A percentile compares a stretch with the other conserved stretches of the same genome.
Evolutionary conservation across 345 rosid species (phyloP).

Genomic region (Rubroshorea leprosula): DNA sequence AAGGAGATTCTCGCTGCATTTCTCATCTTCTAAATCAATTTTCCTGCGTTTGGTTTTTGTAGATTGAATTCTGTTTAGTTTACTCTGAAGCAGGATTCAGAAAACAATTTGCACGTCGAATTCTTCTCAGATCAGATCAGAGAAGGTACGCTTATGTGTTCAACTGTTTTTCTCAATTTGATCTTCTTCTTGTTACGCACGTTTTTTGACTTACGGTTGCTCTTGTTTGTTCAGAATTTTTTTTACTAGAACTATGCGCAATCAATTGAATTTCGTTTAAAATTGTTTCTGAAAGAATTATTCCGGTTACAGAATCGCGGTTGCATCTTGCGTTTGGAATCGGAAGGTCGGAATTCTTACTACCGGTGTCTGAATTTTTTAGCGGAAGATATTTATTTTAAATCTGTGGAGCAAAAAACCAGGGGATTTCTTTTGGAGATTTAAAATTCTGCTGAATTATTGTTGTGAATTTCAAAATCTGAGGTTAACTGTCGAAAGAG

Average conservation of each 20-base stretch:
- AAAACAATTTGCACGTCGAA: slow-evolving; percentile 14
- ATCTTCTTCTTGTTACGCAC: background rate
- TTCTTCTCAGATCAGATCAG: slow-evolving; percentile 25
- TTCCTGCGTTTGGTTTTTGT: background rate
- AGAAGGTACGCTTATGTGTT: slow-evolving; percentile 20
- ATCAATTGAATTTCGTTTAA: no score
- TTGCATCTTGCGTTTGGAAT: no score
- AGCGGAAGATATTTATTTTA: background rate
- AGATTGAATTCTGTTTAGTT: slow-evolving; percentile 3
- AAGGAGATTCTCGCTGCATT: slow-evolving; percentile 29
- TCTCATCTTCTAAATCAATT: background rate
- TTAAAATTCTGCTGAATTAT: background rate
- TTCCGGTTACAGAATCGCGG: no score
- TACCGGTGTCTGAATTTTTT: no score
- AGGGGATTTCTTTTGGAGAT: no score
- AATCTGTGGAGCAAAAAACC: background rate
- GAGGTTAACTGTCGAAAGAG: background rate
- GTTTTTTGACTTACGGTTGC: slow-evolving; percentile 8
- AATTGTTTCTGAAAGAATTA: no score
- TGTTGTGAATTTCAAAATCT: background rate
- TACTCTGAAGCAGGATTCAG: slow-evolving; percentile 9
- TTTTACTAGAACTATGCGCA: no score
- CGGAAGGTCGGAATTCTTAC: no score
- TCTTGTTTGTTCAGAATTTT: no score
- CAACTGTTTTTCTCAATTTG: background rate